phyloP scores from a whole-genome alignment of 2,329 filamentous ascomycete species.

The Pyrenophora graminea region DNA sequence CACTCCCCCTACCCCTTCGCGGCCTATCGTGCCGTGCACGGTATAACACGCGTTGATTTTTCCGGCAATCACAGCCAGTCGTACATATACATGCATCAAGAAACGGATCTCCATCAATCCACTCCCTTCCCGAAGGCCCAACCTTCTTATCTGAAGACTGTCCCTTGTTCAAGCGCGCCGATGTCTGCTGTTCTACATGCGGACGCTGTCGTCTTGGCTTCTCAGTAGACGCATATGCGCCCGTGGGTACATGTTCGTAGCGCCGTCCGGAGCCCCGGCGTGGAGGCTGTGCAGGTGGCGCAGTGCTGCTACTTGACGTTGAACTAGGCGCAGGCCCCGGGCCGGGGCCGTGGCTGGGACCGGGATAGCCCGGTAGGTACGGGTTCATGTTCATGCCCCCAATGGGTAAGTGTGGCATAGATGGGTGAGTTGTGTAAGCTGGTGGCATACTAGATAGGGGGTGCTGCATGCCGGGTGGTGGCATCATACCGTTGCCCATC shows the following conservation, averaged over 20 bases:
- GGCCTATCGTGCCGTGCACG: slow-evolving; percentile 7
- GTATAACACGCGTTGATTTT: slow-evolving; percentile 35
- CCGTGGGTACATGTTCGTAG: slow-evolving; percentile 21
- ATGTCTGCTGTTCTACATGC: slow-evolving; percentile 6
- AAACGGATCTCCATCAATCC: slow-evolving; percentile 28
- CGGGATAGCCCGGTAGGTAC: too few relatives aligned
- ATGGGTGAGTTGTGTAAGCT: slow-evolving; percentile 13
- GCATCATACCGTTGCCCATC: background rate
- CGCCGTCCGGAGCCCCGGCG: background rate
- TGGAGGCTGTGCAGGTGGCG: background rate
- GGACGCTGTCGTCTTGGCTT: background rate
- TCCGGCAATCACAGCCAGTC: slow-evolving; percentile 33
- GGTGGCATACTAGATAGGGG: slow-evolving; percentile 9
- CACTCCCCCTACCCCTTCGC: background rate
- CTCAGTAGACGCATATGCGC: slow-evolving; percentile 13
- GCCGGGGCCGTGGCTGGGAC: too few relatives aligned
- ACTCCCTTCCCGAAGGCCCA: slow-evolving; percentile 26
- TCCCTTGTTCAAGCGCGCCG: slow-evolving; percentile 15
- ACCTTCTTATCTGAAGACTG: slow-evolving; percentile 11
- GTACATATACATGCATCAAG: slow-evolving; percentile 40
- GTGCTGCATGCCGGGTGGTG: background rate
- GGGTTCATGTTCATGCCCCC: background rate
- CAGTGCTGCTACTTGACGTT: slow-evolving; percentile 1
- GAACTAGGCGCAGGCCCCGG: slow-evolving; percentile 1
- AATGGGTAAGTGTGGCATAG: slow-evolving; percentile 1